Evolutionary conservation across 1,284 basidiomycete genomes (phyloP), one percentile per base, ranked within the genome.

Genomic region (Heimioporus punctisporus): DNA sequence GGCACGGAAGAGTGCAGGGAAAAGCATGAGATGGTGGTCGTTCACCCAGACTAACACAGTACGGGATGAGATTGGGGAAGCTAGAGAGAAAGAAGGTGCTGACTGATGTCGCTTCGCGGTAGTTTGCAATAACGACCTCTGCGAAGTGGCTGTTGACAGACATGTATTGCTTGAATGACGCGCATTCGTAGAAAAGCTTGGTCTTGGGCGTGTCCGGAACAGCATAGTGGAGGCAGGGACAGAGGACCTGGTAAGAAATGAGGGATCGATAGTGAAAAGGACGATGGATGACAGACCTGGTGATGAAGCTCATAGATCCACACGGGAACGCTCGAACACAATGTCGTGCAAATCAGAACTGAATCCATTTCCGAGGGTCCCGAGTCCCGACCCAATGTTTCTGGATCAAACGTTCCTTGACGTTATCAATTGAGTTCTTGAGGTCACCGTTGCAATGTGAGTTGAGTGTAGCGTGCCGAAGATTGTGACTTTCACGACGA

Each of bases 271-370:
- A 31, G 37, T 3, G 42, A 26, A 17, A 15, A 19, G 14, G 24
- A 52, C 21, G 3, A 39, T 8, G 49, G 0, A 49, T 34, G 51
- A 47, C 70, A 25, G 25, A 83, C 84, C 69, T 92, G 91, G 64
- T 95, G 93, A 71, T 92, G 95, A 70, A 93, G 95, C 62, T 90
- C 87, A 68, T 93, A 84, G 49, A 95, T 86, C 92, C 92, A 94
- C 24, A 95, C 90, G 0, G 90, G 88, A 7, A 86, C 63, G 61
- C 83, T 84, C 1, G 81, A 74, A 39, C 80, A 76, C 61, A 89
- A 76, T 80, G 26, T 72, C 71, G 54, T 83, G 80, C 19, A 89
- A 72, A 6, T 76, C 75, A n/a, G 82, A 79, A 30, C 75, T 73
- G 62, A 90, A 84, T 0, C 64, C 69, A 60, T 92, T 88, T 0